Base-by-base conservation (phyloP, 2,329 filamentous ascomycete genomes). In the Fusarium protoensiforme region DNA sequence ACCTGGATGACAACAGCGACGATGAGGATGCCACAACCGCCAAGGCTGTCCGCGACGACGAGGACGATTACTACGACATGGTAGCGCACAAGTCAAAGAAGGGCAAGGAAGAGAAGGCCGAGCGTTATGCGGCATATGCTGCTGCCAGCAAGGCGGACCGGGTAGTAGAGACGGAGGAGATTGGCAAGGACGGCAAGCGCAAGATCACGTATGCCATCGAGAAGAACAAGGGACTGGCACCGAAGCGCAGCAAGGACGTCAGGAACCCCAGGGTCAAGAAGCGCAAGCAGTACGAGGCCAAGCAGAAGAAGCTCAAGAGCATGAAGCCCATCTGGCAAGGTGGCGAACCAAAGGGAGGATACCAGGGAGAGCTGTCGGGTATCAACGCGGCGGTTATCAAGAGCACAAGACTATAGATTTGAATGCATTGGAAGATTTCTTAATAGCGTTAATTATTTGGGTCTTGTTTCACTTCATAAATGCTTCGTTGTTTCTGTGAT, bases 221-320 rank as follows among this genome's bases (percentile, higher is more conserved):
- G 85, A 98, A 98, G 90, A 99, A 99, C 85, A 98, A 98, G 89
- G 96, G 96, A 35, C 85, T 99, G 72, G 92, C 94, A 67, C 94
- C 95, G 54, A 92, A 93, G 83, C 89, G 96, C 73, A 97, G 93
- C 88, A 98, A 99, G 91, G 95, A 97, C 77, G 93, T 95, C 67
- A 88, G 96, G 72, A 99, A 99, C 85, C 95, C 96, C 38, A 89
- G 96, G 82, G 96, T 98, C 74, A 99, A 98, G 92, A 98, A 98
- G 92, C 91, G 94, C 84, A 94, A 94, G 91, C 95, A 94, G 90
- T 99, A 91, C 82, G 95, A 97, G 81, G 93, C 95, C 83, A 98
- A 97, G 89, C 93, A 96, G 90, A 98, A 98, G 93, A 98, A 98
- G 88, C 84, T 98, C 80, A 91, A 90, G 78, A 96, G 93, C 80